These are phyloP conservation scores for Leucosporidium scottii DNA, from an alignment of 768 basidiomycete genomes.

Conservation along the genomic window DNA sequence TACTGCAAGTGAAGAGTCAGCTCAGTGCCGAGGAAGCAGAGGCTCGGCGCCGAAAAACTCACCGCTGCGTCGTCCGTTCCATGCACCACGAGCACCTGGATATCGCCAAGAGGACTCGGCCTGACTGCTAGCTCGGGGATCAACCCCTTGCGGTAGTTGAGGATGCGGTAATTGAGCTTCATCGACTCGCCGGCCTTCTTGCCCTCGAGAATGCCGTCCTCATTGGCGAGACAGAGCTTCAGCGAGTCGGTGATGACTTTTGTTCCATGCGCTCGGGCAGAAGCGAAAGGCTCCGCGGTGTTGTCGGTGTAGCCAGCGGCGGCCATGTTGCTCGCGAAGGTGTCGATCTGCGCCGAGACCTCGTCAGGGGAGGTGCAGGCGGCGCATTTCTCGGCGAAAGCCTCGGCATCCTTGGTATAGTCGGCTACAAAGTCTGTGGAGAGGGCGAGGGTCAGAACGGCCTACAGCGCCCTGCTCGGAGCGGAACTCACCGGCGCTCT, in stretches of 20 bases:
- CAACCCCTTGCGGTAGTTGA: not conserved
- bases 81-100: constrained; percentile 3
- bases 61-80: constrained; percentile 3
- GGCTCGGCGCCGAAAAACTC: not conserved
- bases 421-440: not conserved
- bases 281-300: not conserved
- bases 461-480: not conserved
- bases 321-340: not conserved
- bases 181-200: not conserved
- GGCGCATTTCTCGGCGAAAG: not conserved
- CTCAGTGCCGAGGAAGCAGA: not conserved
- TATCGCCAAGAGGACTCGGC: not conserved
- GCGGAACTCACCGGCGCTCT: not conserved
- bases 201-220: not conserved
- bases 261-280: not conserved
- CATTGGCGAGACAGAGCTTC: not conserved
- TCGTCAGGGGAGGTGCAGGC: not conserved
- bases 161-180: not conserved
- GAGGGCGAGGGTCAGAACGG: not conserved
- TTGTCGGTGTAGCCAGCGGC: not conserved
- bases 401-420: not conserved
- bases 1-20: not conserved
- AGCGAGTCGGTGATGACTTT: not conserved
- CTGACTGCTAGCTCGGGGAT: not conserved
- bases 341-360: not conserved